phyloP scores from a whole-genome alignment of 164 flowering plant species.

The Vitis riparia region DNA sequence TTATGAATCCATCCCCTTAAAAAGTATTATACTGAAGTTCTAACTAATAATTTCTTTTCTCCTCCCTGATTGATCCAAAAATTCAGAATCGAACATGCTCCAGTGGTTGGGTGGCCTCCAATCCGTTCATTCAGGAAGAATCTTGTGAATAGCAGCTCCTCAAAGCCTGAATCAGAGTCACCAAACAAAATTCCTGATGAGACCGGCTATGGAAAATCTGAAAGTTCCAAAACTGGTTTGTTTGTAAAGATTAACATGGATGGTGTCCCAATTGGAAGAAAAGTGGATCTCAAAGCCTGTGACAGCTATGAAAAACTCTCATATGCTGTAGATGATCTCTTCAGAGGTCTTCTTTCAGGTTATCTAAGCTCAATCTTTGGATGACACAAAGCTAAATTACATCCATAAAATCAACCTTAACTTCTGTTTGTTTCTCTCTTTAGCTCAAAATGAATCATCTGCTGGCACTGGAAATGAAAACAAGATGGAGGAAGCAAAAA shows the following conservation, averaged over 20 bases:
- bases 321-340: constrained; percentile 31
- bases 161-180: constrained; percentile 16
- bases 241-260: constrained; percentile 39
- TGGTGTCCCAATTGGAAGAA: constrained; percentile 39
- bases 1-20: neutral
- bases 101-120: constrained; percentile 49
- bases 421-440: neutral
- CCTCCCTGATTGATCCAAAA: too few species aligned
- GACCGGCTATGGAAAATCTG: neutral
- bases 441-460: constrained; percentile 26
- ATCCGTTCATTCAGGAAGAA: constrained; percentile 40
- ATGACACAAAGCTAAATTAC: neutral
- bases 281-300: constrained; percentile 33
- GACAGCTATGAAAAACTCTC: constrained; percentile 35
- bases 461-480: constrained; percentile 1
- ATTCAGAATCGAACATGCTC: constrained; percentile 1
- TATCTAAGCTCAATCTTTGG: neutral
- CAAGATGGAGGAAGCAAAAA: constrained; percentile 3
- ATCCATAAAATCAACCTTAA: too few species aligned
- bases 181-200: constrained; percentile 8
- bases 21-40: too few species aligned
- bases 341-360: constrained; percentile 37
- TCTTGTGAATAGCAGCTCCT: constrained; percentile 16
- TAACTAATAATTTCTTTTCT: too few species aligned
- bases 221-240: constrained; percentile 10